Evolutionary conservation across 73 alveolate genomes (phyloP), one percentile per base, ranked within the genome.

Genomic region (Stentor roeselii): DNA sequence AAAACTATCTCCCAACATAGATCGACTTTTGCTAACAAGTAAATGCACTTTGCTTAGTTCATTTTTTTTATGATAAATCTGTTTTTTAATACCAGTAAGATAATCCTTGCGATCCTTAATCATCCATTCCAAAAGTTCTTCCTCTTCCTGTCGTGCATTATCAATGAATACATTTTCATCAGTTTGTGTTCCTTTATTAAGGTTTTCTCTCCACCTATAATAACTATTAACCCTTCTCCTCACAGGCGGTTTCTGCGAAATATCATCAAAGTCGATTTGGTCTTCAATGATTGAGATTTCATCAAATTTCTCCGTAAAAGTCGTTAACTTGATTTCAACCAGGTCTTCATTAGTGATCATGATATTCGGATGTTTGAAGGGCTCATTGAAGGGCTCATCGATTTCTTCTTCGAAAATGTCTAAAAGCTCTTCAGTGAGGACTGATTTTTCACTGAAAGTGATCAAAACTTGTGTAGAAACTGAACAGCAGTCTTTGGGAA

Each of bases 101-200:
- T 21, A 32, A 1, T 67, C 80, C 34, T 67, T 32, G 1, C 80
- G n/a, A 67, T 67, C 80, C 27, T 32, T 67, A 40, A 67, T n/a
- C 80, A 67, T 67, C 42, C n/a, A 67, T 30, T 67, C 80, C 21
- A 67, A 11, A 2, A 67, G 21, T 67, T 67, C 80, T 67, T 67
- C 37, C 11, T 67, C 37, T 67, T 67, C 67, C 6, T 6, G 15
- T 67, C 11, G 21, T 27, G n/a, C 80, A 27, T 30, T 40, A 30
- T 67, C 50, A 27, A 67, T 27, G 34, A 67, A 2, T 0, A 21
- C 67, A 11, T 50, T 50, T 11, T 50, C 80, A 27, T 67, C 80
- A 1, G 80, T 67, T 2, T 67, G 80, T 36, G 41, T 21, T n/a
- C 34, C 80, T 67, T 32, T 0, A 67, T 67, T 34, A 21, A 50